These are phyloP conservation scores for Fusarium transvaalense DNA, from an alignment of 2,329 filamentous ascomycete genomes.

Conservation along the genomic window DNA sequence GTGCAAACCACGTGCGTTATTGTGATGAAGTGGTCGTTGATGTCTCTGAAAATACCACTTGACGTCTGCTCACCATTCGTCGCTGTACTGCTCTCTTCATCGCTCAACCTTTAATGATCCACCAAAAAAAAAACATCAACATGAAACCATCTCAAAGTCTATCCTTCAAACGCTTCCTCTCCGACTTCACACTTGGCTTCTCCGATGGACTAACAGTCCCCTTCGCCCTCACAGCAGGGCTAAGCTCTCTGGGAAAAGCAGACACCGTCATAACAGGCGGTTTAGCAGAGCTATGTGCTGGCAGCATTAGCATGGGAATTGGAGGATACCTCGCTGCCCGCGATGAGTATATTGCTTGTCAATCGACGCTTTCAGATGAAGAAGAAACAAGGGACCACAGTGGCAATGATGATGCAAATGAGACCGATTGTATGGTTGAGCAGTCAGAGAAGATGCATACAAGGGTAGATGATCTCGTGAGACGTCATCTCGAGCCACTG, in stretches of 20 bases:
- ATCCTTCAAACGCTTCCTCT: conserved; percentile 59
- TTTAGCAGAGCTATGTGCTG: conserved; percentile 76
- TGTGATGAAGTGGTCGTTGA: not conserved
- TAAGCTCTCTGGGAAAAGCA: conserved; percentile 70
- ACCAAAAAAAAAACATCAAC: too few species aligned
- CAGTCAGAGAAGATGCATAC: conserved; percentile 23
- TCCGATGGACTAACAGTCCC: conserved; percentile 81
- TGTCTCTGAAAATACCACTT: not conserved
- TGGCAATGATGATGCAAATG: not conserved
- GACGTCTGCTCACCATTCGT: not conserved
- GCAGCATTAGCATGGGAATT: conserved; percentile 80
- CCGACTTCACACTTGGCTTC: conserved; percentile 78
- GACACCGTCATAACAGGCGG: conserved; percentile 76
- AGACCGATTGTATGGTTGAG: conserved; percentile 2
- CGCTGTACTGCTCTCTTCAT: too few species aligned
- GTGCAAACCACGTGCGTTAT: not conserved
- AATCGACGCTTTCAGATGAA: not conserved
- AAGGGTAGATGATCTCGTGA: conserved; percentile 43
- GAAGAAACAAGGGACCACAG: conserved; percentile 44
- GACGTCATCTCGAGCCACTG: conserved; percentile 53
- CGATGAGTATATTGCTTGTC: conserved; percentile 47
- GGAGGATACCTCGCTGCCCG: conserved; percentile 75
- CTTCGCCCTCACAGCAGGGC: conserved; percentile 78
- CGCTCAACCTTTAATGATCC: not conserved
- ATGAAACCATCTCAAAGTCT: conserved; percentile 47